A percentile compares a stretch with the other conserved stretches of the same genome.
Conservation (phyloP, 345 rosid species). For the Salix exigua region DNA sequence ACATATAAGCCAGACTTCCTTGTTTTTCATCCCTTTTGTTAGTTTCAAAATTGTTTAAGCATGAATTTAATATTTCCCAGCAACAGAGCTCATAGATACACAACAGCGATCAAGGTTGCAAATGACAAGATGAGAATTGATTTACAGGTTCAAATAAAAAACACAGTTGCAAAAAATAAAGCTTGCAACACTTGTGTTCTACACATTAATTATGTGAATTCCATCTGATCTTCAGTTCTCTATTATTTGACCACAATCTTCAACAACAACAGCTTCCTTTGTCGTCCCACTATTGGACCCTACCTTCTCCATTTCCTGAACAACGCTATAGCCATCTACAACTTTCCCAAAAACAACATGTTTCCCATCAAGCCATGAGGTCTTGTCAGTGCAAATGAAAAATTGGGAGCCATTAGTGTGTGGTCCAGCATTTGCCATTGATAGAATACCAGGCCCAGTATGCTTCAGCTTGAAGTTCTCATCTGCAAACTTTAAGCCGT, state of each 20-base stretch:
- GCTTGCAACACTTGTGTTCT: too few species aligned
- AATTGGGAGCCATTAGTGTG: conserved; percentile 83
- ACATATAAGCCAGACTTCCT: too few species aligned
- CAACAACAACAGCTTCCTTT: conserved; percentile 50
- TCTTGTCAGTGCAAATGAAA: conserved; percentile 75
- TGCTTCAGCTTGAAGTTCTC: conserved; percentile 84
- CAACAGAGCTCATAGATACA: too few species aligned
- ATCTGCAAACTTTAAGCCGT: conserved; percentile 61
- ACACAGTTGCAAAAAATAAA: too few species aligned
- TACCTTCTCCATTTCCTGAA: conserved; percentile 65
- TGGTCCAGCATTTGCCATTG: conserved; percentile 81
- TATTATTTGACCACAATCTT: conserved; percentile 60
- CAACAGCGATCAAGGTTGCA: too few species aligned
- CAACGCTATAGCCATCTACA: conserved; percentile 66
- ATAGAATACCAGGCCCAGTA: conserved; percentile 59
- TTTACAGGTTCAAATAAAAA: too few species aligned
- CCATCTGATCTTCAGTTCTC: conserved; percentile 31
- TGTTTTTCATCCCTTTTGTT: too few species aligned
- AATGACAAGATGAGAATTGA: too few species aligned
- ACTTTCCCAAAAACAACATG: conserved; percentile 89
- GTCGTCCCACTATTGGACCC: conserved; percentile 54
- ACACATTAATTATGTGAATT: background rate
- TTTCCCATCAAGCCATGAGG: conserved; percentile 82
- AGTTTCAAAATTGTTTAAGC: too few species aligned
- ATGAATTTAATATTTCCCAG: too few species aligned